phyloP scores from a whole-genome alignment of 352 stramenopile species.

The Elongisporangium anandrum region DNA sequence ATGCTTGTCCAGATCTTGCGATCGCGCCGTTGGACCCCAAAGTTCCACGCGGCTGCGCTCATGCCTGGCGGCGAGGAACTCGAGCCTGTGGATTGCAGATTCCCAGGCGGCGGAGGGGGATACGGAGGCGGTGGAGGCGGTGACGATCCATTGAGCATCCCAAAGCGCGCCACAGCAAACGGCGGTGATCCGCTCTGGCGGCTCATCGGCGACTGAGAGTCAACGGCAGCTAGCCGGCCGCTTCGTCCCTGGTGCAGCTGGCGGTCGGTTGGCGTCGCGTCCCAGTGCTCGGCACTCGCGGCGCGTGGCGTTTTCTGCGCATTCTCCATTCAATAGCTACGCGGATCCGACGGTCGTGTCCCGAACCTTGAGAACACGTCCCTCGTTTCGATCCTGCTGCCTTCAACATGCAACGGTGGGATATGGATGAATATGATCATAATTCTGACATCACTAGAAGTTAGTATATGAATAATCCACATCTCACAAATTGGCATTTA shows the following conservation, averaged over 20 bases:
- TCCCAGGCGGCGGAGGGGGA: background rate
- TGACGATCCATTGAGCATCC: background rate
- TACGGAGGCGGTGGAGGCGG: background rate
- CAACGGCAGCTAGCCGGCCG: background rate
- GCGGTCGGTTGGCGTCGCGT: background rate
- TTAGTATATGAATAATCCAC: too few species aligned
- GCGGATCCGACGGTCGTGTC: background rate
- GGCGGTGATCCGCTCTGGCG: background rate
- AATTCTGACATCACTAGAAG: too few species aligned
- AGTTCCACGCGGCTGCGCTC: constrained; percentile 29
- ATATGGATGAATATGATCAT: too few species aligned
- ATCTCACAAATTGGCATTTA: too few species aligned
- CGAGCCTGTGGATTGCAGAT: background rate
- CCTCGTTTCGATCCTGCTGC: background rate
- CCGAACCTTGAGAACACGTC: background rate
- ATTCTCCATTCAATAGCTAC: background rate
- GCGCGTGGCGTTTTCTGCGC: background rate
- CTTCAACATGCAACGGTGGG: background rate
- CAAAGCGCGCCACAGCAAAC: background rate
- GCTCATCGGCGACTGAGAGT: background rate
- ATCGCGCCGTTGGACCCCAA: constrained; percentile 57
- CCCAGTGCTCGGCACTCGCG: background rate
- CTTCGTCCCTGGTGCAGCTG: background rate
- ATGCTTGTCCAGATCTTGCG: constrained; percentile 59
- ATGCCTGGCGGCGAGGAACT: background rate